phyloP scores from a whole-genome alignment of 1,284 basidiomycete species.

The Boletellus deceptivus region DNA sequence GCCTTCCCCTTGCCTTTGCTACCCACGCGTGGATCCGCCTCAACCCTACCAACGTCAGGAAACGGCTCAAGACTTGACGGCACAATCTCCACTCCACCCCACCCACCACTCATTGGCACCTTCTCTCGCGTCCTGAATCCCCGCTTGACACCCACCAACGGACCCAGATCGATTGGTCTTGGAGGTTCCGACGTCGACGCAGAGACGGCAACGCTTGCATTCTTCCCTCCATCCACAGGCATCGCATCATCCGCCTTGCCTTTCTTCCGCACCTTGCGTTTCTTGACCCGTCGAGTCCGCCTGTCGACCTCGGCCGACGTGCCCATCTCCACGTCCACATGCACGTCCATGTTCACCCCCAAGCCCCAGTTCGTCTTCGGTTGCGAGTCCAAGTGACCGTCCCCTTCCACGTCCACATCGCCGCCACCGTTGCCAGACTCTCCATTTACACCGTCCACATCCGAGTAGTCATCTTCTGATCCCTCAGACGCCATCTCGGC shows the following conservation, averaged over 20 bases:
- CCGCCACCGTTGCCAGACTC: conserved; percentile 13
- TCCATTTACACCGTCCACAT: conserved; percentile 18
- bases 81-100: conserved; percentile 61
- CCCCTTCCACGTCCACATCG: conserved; percentile 30
- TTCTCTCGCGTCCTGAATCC: conserved; percentile 64
- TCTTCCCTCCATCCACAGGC: conserved; percentile 4
- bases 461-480: conserved; percentile 25
- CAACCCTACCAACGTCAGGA: conserved; percentile 9
- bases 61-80: conserved; percentile 27
- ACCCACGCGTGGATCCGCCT: conserved; percentile 4
- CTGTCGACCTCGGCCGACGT: conserved; percentile 5
- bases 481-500: conserved; percentile 34
- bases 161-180: conserved; percentile 55
- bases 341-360: conserved; percentile 29
- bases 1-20: conserved; percentile 26
- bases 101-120: conserved; percentile 52
- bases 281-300: conserved; percentile 16
- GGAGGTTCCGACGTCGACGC: conserved; percentile 4
- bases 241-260: neutral
- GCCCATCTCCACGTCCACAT: conserved; percentile 28
- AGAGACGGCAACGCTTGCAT: neutral
- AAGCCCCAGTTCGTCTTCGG: conserved; percentile 16
- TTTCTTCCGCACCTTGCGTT: conserved; percentile 23
- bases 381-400: conserved; percentile 8
- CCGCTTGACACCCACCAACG: conserved; percentile 62